Percentiles rank a stretch among this genome's conserved stretches.
Conservation (phyloP, 495 filamentous ascomycete species). For the Cenococcum geophilum region DNA sequence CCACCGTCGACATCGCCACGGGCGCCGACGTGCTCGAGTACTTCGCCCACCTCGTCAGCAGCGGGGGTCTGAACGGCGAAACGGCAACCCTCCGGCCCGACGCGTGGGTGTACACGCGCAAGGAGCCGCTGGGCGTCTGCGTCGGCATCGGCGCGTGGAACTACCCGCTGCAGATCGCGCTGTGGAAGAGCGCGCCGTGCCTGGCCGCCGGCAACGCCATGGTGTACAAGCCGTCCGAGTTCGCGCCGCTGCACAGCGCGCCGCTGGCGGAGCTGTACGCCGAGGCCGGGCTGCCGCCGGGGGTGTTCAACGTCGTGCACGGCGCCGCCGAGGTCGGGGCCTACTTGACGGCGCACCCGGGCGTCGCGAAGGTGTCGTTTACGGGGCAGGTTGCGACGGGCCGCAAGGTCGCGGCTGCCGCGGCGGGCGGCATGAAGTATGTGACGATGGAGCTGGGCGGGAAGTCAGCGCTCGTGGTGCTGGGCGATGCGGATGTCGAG, state of each 20-base stretch:
- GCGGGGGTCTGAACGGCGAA: constrained; percentile 32
- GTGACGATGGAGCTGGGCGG: constrained; percentile 82
- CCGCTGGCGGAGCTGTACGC: constrained; percentile 63
- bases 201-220: constrained; percentile 80
- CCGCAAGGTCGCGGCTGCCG: constrained; percentile 62
- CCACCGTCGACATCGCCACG: constrained; percentile 53
- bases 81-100: constrained; percentile 34
- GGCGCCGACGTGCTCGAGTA: constrained; percentile 38
- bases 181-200: constrained; percentile 80
- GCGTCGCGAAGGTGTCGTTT: constrained; percentile 73
- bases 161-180: constrained; percentile 82
- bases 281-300: constrained; percentile 66
- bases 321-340: constrained; percentile 66
- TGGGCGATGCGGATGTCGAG: constrained; percentile 67
- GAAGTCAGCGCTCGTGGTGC: constrained; percentile 66
- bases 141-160: constrained; percentile 42
- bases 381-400: constrained; percentile 78
- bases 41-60: constrained; percentile 27
- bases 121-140: constrained; percentile 38
- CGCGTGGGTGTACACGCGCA: constrained; percentile 32
- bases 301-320: constrained; percentile 77
- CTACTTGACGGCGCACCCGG: constrained; percentile 59
- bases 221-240: constrained; percentile 81
- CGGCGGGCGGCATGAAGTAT: constrained; percentile 73
- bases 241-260: constrained; percentile 66